These are phyloP conservation scores for Garcileccinum viscosum DNA, from an alignment of 1,284 basidiomycete species.

Conservation along the genomic window DNA sequence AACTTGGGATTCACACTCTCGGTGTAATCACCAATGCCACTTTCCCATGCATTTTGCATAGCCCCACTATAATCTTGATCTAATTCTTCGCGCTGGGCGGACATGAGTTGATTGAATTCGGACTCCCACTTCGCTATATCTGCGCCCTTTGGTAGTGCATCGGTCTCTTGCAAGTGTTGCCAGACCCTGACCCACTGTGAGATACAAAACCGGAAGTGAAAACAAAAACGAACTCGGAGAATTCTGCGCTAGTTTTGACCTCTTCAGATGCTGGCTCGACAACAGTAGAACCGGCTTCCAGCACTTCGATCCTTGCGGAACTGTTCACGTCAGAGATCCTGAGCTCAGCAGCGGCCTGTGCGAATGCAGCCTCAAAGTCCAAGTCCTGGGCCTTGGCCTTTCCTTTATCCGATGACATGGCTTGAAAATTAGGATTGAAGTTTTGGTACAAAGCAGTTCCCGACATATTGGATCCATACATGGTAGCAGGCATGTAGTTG, in stretches of 20 bases:
- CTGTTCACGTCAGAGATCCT: constrained; percentile 48
- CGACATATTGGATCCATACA: constrained; percentile 35
- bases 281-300: constrained; percentile 49
- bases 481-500: constrained; percentile 35
- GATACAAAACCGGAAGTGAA: not conserved
- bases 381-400: constrained; percentile 78
- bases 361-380: constrained; percentile 82
- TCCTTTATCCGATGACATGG: constrained; percentile 51
- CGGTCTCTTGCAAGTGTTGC: constrained; percentile 64
- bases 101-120: constrained; percentile 85
- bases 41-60: constrained; percentile 71
- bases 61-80: constrained; percentile 63
- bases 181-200: constrained; percentile 53
- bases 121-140: constrained; percentile 88
- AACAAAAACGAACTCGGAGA: constrained; percentile 51
- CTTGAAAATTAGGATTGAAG: constrained; percentile 25
- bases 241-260: constrained; percentile 41
- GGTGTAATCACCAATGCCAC: constrained; percentile 51
- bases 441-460: constrained; percentile 43
- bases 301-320: constrained; percentile 60
- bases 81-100: constrained; percentile 65
- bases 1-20: constrained; percentile 53
- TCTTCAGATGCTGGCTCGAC: constrained; percentile 44
- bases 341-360: constrained; percentile 59
- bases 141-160: constrained; percentile 60